phyloP scores from a whole-genome alignment of 495 filamentous ascomycete genomes.

The Aspergillus indologenus region DNA sequence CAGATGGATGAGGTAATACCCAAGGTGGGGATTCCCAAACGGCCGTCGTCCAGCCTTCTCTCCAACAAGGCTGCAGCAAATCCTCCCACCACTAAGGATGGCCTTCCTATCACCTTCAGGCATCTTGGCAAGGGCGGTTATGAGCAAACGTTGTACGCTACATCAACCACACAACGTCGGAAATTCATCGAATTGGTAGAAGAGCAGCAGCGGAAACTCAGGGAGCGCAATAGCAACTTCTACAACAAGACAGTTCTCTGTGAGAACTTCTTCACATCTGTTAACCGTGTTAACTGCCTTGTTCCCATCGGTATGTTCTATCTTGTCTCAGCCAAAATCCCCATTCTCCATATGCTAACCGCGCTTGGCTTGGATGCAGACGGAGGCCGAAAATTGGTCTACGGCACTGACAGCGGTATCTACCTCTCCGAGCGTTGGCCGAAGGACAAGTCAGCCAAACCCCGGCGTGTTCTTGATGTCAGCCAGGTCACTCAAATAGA shows the following conservation, averaged over 20 bases:
- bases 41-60: constrained; percentile 84
- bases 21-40: constrained; percentile 71
- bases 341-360: constrained; percentile 30
- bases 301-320: constrained; percentile 73
- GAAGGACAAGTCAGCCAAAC: constrained; percentile 72
- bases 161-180: constrained; percentile 71
- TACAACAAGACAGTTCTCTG: constrained; percentile 87
- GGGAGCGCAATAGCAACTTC: constrained; percentile 81
- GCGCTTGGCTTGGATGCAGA: constrained; percentile 47
- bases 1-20: constrained; percentile 97
- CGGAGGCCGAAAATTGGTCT: constrained; percentile 90
- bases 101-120: constrained; percentile 94
- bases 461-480: constrained; percentile 80
- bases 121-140: constrained; percentile 97
- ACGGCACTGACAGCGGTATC: constrained; percentile 90
- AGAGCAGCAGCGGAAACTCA: constrained; percentile 77
- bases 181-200: constrained; percentile 98
- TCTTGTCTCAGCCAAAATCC: not conserved
- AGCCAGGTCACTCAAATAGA: constrained; percentile 91
- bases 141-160: constrained; percentile 85
- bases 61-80: constrained; percentile 63
- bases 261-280: constrained; percentile 74
- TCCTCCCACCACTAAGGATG: constrained; percentile 61
- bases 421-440: constrained; percentile 86
- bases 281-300: constrained; percentile 87